Percentiles rank a stretch among this genome's conserved stretches.
These are phyloP conservation scores for Ophiostoma ulmi DNA, from an alignment of 2,329 filamentous ascomycete genomes.

Conservation along the genomic window DNA sequence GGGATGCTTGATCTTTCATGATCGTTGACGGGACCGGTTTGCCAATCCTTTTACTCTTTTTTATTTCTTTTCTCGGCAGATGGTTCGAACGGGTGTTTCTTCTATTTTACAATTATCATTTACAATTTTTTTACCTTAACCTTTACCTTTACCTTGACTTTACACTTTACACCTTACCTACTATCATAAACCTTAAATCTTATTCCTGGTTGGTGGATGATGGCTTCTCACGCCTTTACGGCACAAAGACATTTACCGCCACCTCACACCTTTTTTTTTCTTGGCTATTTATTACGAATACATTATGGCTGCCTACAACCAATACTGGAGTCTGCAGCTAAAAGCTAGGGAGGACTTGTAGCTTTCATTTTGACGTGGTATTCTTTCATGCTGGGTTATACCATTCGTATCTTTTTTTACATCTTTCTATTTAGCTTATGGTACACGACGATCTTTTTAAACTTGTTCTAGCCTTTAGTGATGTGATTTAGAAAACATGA, in stretches of 20 bases:
- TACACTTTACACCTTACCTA: neutral
- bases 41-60: slow-evolving; percentile 5
- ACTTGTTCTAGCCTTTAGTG: neutral
- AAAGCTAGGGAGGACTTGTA: slow-evolving; percentile 5
- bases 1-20: slow-evolving; percentile 12
- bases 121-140: neutral
- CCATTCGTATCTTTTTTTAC: neutral
- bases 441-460: slow-evolving; percentile 16
- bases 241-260: neutral
- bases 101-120: neutral
- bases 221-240: neutral
- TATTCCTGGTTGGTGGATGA: neutral
- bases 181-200: neutral
- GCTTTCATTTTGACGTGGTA: neutral
- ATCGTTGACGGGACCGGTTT: slow-evolving; percentile 15
- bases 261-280: neutral
- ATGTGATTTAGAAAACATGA: neutral
- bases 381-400: slow-evolving; percentile 12
- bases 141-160: neutral
- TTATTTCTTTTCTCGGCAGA: slow-evolving; percentile 11
- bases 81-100: slow-evolving; percentile 10
- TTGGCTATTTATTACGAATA: neutral
- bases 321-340: neutral
- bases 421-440: neutral
- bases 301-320: neutral